Evolutionary conservation across 176 grass and related monocot genomes (phyloP), one percentile per base, ranked within the genome.

Genomic region (Carex cristatella): DNA sequence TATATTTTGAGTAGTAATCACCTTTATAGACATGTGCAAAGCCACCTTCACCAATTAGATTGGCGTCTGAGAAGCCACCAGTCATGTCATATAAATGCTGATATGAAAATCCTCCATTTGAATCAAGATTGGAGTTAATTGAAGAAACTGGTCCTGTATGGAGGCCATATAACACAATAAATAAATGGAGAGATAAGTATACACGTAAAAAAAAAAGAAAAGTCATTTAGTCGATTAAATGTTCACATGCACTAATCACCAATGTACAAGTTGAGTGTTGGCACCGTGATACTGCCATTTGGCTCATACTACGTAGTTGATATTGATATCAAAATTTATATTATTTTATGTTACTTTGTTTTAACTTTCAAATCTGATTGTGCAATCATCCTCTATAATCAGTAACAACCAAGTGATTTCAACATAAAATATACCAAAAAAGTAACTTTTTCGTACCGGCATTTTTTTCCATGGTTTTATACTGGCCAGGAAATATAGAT

Each of bases 11-110:
- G 14, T 37, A 69, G 4, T n/a, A 6, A n/a, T 1, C 23, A 82
- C 80, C 80, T 82, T 82, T 82, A 65, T 82, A 82, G 5, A 82
- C 80, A 82, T 30, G 80, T 46, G 80, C 61, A 65, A 67, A 82
- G 63, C 80, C 80, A 65, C 80, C 80, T 65, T 82, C 80, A 14
- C 80, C 80, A 18, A 82, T 82, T 51, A 82, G 38, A 82, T 82
- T 82, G 13, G 10, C 40, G 13, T n/a, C 37, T 67, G 80, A 63
- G 61, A 82, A 82, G 12, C 60, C 60, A 19, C 1, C 61, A 66
- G 80, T 82, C 63, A 82, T 53, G 14, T 82, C 80, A 48, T 62
- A 64, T 85, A 78, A 85, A 18, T 74, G 66, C 61, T 78, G 55
- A 40, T 85, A 85, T 19, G 58, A 33, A 46, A 76, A 61, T 54